Evolutionary conservation across 495 filamentous ascomycete genomes (phyloP).

Genomic region (Daldinia concentrica): DNA sequence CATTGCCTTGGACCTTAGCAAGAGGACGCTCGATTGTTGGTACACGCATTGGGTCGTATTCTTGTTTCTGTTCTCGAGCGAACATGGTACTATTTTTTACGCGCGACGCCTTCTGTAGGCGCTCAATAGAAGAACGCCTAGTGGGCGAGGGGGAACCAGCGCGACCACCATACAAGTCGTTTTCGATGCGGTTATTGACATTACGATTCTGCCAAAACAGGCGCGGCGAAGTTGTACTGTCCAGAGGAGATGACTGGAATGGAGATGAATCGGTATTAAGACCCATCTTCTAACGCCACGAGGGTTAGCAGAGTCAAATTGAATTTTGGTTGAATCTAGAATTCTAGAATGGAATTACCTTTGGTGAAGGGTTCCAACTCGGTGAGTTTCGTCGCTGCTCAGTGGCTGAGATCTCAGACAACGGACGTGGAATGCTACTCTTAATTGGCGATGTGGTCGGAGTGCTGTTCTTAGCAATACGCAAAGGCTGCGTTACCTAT

Average conservation of each 20-base stretch:
- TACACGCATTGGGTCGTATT: constrained; percentile 84
- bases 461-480: constrained; percentile 63
- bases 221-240: constrained; percentile 72
- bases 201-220: constrained; percentile 88
- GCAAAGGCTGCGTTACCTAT: constrained; percentile 62
- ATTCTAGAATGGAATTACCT: constrained; percentile 59
- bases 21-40: constrained; percentile 81
- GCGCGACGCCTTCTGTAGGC: constrained; percentile 88
- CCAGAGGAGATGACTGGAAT: constrained; percentile 78
- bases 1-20: constrained; percentile 73
- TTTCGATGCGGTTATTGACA: constrained; percentile 73
- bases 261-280: constrained; percentile 75
- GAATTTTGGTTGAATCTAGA: constrained; percentile 1
- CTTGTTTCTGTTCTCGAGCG: constrained; percentile 84
- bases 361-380: constrained; percentile 72
- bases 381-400: constrained; percentile 76
- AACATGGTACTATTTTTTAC: constrained; percentile 98
- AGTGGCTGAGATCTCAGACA: constrained; percentile 67
- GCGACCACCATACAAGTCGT: constrained; percentile 67
- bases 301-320: constrained; percentile 39
- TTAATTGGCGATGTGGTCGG: constrained; percentile 57
- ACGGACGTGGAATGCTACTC: constrained; percentile 60
- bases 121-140: constrained; percentile 89
- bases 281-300: constrained; percentile 53
- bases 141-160: constrained; percentile 70